Evolutionary conservation across 2,329 filamentous ascomycete species (phyloP), one percentile per base, ranked within the genome.

Genomic region (Colletotrichum trifolii): DNA sequence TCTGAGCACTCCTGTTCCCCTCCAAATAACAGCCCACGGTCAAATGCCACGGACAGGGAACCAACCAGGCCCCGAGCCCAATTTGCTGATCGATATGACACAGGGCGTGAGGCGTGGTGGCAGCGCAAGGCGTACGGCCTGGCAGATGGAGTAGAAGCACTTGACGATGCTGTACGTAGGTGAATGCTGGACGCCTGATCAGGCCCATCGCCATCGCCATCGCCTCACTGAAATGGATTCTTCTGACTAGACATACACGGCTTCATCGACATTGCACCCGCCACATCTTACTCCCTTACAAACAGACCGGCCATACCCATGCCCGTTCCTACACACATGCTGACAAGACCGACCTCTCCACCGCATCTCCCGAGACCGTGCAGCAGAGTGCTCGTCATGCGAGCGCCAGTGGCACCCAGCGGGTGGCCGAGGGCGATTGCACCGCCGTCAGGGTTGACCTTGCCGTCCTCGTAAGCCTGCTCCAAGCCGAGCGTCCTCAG

Each of bases 351-450:
- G 52, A 97, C 82, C 77, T 95, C 85, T 64, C 91, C 84, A 1
- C 88, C 92, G 78, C 78, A 87, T 80, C 87, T 92, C 73, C 81
- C 91, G 84, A 78, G 86, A 75, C 80, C 97, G 75, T 82, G 87
- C 71, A 84, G 71, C 70, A 95, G 76, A 54, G 92, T 95, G 52
- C 88, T 88, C 71, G 94, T 79, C 85, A 97, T 91, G 70, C 94
- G 84, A 36, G 91, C 93, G 39, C 93, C 93, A 6, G 94, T 97
- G 38, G 94, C 94, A 50, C 95, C 94, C 1, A 97, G 84, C 6
- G 94, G 94, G 76, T 97, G 95, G 2, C 95, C 95, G 33, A 97
- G 80, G n/a, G 95, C 94, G 76, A 97, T 97, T 2, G 94, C 95
- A 38, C 95, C 94, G 66, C 95, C 95, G 72, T 96, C 94, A 0